Conservation (phyloP, 2,329 filamentous ascomycete genomes). For the Ophiostoma sp. region DNA sequence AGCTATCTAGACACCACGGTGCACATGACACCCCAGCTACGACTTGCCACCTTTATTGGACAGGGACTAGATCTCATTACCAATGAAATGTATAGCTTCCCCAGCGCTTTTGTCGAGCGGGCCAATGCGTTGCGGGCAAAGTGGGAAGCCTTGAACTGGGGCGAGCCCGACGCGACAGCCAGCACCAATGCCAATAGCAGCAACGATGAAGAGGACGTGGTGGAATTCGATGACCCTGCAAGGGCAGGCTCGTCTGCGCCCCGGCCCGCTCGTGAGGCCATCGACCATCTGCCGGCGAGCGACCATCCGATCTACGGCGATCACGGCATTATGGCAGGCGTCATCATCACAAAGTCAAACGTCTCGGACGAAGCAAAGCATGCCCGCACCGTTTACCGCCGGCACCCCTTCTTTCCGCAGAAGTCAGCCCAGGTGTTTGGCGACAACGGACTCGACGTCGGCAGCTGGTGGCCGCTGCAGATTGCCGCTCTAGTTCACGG, state of each 20-base stretch:
- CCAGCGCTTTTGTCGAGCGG: background rate
- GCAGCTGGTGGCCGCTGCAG: constrained; percentile 51
- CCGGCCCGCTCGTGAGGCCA: background rate
- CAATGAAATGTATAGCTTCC: background rate
- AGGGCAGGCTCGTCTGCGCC: background rate
- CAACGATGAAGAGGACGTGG: background rate
- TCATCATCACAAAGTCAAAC: constrained; percentile 1
- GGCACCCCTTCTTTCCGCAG: constrained; percentile 26
- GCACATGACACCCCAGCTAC: background rate
- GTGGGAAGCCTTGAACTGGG: background rate
- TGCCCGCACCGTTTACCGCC: constrained; percentile 21
- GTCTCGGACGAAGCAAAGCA: background rate
- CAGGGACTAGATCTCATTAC: background rate
- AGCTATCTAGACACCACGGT: background rate
- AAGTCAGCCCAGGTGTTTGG: constrained; percentile 26
- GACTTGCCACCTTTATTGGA: background rate
- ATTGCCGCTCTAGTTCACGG: constrained; percentile 47
- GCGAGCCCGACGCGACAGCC: background rate
- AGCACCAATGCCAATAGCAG: background rate
- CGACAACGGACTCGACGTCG: constrained; percentile 35
- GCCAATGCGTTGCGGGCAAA: background rate
- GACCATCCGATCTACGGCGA: background rate
- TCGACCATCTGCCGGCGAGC: background rate
- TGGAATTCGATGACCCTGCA: background rate
- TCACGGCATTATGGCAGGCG: background rate